Evolutionary conservation across 768 basidiomycete species (phyloP).

Genomic region (Tylopilus cervinicoccineus): DNA sequence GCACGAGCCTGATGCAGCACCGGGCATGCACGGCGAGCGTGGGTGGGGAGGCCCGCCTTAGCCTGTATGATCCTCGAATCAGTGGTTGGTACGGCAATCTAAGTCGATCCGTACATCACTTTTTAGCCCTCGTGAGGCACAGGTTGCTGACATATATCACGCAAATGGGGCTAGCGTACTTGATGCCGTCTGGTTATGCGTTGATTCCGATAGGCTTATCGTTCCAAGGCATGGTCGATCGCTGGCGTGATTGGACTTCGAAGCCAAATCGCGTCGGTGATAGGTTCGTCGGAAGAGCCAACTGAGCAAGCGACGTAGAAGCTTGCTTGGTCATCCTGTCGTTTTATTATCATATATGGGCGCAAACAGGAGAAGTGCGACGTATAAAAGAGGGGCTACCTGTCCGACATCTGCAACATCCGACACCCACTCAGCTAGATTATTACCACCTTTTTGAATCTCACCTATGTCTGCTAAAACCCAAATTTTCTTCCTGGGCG

Average conservation of each 20-base stretch:
- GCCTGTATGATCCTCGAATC: neutral
- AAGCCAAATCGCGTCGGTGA: too few relatives aligned
- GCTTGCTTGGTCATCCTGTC: slow-evolving; percentile 8
- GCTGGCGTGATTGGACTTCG: neutral
- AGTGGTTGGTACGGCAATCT: neutral
- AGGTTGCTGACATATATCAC: neutral
- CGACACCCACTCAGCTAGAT: neutral
- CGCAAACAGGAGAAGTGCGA: neutral
- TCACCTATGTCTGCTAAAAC: slow-evolving; percentile 18
- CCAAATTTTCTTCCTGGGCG: slow-evolving; percentile 18
- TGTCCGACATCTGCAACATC: neutral
- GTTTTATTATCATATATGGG: neutral
- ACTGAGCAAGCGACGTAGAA: neutral
- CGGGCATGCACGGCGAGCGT: slow-evolving; percentile 2
- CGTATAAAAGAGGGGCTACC: slow-evolving; percentile 6
- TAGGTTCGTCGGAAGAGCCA: too few relatives aligned
- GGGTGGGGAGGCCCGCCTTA: neutral
- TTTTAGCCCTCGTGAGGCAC: neutral
- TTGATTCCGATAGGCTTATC: neutral
- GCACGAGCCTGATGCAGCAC: too few relatives aligned
- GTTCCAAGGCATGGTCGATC: neutral
- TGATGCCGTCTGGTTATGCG: neutral
- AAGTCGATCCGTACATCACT: neutral
- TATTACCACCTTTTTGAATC: too few relatives aligned
- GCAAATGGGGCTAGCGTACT: too few relatives aligned